Percentiles rank a stretch among this genome's conserved stretches.
These are phyloP conservation scores for Sugiyamaella valdiviana DNA, from an alignment of 805 yeast genomes.

Conservation along the genomic window DNA sequence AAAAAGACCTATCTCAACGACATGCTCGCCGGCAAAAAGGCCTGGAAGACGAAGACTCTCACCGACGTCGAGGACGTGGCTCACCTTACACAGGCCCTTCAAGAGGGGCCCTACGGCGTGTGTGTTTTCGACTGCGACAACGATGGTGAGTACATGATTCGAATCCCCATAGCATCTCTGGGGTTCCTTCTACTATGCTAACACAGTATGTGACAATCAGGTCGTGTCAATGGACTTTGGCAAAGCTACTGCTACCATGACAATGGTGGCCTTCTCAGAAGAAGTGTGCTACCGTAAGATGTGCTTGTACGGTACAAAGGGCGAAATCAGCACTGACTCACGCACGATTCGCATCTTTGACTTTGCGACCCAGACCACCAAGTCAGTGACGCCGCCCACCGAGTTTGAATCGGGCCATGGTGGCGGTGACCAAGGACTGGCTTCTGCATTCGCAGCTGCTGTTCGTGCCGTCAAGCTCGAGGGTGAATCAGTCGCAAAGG, in stretches of 20 bases:
- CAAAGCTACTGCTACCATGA: constrained; percentile 24
- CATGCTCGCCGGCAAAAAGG: constrained; percentile 12
- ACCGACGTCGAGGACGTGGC: constrained; percentile 22
- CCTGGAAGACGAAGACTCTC: constrained; percentile 16
- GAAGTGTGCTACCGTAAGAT: constrained; percentile 22
- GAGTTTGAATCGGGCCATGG: constrained; percentile 25
- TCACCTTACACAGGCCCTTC: constrained; percentile 17
- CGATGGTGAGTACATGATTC: no score
- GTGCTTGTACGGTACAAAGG: constrained; percentile 23
- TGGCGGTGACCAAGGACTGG: constrained; percentile 26
- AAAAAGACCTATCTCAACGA: constrained; percentile 19
- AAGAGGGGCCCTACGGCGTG: constrained; percentile 21
- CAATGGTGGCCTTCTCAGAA: constrained; percentile 24
- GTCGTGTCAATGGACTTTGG: constrained; percentile 23
- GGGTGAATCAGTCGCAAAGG: constrained; percentile 14
- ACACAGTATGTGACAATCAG: constrained; percentile 26
- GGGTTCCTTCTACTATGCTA: no score
- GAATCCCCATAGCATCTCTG: no score
- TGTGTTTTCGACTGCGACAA: constrained; percentile 25
- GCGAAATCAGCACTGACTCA: constrained; percentile 23
- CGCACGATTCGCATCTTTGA: constrained; percentile 21
- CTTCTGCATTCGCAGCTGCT: constrained; percentile 22
- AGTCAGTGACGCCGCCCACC: constrained; percentile 10
- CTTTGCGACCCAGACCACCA: constrained; percentile 16
- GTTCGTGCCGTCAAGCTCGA: constrained; percentile 15